These are phyloP conservation scores for Pseudogymnoascus sp. DNA, from an alignment of 2,329 filamentous ascomycete species.

Conservation along the genomic window DNA sequence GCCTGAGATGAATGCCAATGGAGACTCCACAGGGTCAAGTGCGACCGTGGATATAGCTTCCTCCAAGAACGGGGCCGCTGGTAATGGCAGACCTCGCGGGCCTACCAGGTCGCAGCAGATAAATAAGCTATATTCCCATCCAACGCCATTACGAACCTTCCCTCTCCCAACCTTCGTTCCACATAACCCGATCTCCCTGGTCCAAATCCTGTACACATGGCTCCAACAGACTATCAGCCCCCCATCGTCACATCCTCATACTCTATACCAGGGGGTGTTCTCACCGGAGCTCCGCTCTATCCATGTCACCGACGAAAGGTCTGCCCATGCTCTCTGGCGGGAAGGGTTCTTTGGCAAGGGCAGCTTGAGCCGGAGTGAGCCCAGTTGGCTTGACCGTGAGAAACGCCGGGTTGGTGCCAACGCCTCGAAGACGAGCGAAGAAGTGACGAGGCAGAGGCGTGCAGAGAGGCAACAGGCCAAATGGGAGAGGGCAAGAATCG, in stretches of 20 bases:
- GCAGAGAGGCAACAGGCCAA: slow-evolving; percentile 79
- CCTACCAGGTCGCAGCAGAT: slow-evolving; percentile 37
- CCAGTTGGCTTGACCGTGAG: slow-evolving; percentile 82
- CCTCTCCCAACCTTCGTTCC: slow-evolving; percentile 84
- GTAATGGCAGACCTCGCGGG: slow-evolving; percentile 14
- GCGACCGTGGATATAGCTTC: slow-evolving; percentile 4
- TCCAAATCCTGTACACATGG: slow-evolving; percentile 73
- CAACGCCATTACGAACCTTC: slow-evolving; percentile 71
- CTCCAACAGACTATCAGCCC: slow-evolving; percentile 61
- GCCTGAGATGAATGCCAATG: slow-evolving; percentile 6
- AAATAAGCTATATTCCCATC: slow-evolving; percentile 71
- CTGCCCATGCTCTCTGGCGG: slow-evolving; percentile 81
- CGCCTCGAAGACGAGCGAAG: slow-evolving; percentile 66
- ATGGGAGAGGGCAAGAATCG: slow-evolving; percentile 80
- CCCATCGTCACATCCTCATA: slow-evolving; percentile 54
- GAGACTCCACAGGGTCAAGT: not conserved
- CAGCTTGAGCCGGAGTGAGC: slow-evolving; percentile 85
- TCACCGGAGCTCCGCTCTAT: slow-evolving; percentile 75
- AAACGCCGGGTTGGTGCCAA: slow-evolving; percentile 60
- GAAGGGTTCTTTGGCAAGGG: slow-evolving; percentile 98
- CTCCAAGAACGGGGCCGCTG: not conserved
- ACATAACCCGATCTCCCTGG: slow-evolving; percentile 80
- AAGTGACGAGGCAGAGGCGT: slow-evolving; percentile 66
- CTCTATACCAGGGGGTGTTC: slow-evolving; percentile 66
- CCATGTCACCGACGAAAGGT: slow-evolving; percentile 68